Conservation (phyloP, 805 yeast genomes). For the Candida parachauliodes region DNA sequence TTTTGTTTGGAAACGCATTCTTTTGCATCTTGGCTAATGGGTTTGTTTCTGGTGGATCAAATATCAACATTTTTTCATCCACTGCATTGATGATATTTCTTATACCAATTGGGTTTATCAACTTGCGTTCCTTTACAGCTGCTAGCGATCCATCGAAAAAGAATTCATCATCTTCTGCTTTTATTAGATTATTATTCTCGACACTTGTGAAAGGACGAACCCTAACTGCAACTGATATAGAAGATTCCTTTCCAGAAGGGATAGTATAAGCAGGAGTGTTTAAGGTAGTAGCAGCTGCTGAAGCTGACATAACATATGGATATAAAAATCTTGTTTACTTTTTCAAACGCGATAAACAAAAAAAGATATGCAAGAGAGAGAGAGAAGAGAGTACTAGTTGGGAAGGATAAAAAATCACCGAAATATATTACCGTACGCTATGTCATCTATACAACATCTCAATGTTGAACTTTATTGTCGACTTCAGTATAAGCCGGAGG, state of each 20-base stretch:
- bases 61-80: slow-evolving; percentile 80
- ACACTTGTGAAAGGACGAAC: slow-evolving; percentile 74
- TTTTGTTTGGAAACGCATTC: slow-evolving; percentile 36
- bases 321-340: slow-evolving; percentile 2
- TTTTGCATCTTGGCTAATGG: slow-evolving; percentile 53
- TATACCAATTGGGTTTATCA: slow-evolving; percentile 45
- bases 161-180: slow-evolving; percentile 32
- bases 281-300: slow-evolving; percentile 5
- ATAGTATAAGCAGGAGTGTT: slow-evolving; percentile 4
- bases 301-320: slow-evolving; percentile 6
- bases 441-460: no score
- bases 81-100: slow-evolving; percentile 74
- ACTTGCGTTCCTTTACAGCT: slow-evolving; percentile 13
- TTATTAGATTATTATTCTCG: slow-evolving; percentile 50
- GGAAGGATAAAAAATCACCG: slow-evolving; percentile 1
- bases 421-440: not conserved
- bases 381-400: not conserved
- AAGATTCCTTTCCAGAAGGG: slow-evolving; percentile 52
- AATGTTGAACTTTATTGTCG: slow-evolving; percentile 12
- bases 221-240: slow-evolving; percentile 73
- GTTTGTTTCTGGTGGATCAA: slow-evolving; percentile 77
- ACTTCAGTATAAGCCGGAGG: slow-evolving; percentile 35
- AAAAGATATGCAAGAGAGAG: not conserved
- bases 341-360: slow-evolving; percentile 6
- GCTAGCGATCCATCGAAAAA: slow-evolving; percentile 52